Percentiles rank a stretch among this genome's conserved stretches.
Evolutionary conservation across 352 stramenopile genomes (phyloP).

Genomic region (Phytophthora megakarya): DNA sequence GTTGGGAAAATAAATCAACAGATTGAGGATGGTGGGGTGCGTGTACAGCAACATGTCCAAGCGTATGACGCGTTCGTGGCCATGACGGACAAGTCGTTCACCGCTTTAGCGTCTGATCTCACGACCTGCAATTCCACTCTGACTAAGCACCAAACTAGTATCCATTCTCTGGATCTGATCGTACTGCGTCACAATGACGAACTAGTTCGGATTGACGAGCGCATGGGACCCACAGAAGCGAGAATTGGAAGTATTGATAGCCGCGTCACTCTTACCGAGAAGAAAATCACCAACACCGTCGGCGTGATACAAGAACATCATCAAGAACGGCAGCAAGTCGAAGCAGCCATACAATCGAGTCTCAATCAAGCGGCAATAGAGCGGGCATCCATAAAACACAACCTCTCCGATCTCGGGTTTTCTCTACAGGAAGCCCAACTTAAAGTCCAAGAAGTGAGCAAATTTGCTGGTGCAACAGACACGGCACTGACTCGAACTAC

Average conservation of each 20-base stretch:
- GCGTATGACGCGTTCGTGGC: constrained; percentile 33
- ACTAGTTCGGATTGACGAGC: constrained; percentile 37
- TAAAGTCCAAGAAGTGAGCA: constrained; percentile 50
- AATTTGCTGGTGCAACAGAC: constrained; percentile 48
- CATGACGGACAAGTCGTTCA: constrained; percentile 41
- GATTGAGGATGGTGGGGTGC: constrained; percentile 12
- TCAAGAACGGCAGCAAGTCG: constrained; percentile 44
- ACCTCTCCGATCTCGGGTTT: constrained; percentile 38
- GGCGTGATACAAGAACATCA: constrained; percentile 49
- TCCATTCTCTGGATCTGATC: constrained; percentile 37
- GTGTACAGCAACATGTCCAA: constrained; percentile 22
- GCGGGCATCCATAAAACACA: constrained; percentile 45
- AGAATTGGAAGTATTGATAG: constrained; percentile 45
- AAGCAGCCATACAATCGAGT: constrained; percentile 27
- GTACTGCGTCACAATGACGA: constrained; percentile 42
- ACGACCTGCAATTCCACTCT: constrained; percentile 33
- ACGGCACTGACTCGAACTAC: constrained; percentile 45
- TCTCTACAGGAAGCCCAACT: constrained; percentile 56
- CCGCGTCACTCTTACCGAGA: constrained; percentile 47
- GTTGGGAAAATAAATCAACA: constrained; percentile 34
- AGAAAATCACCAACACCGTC: constrained; percentile 43
- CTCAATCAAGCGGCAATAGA: constrained; percentile 47
- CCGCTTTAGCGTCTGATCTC: constrained; percentile 36
- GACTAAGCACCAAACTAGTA: constrained; percentile 37
- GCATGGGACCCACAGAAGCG: constrained; percentile 34